A percentile compares a stretch with the other conserved stretches of the same genome.
Evolutionary conservation across 2,329 filamentous ascomycete genomes (phyloP).

Genomic region (Neocatenulostroma microsporum): DNA sequence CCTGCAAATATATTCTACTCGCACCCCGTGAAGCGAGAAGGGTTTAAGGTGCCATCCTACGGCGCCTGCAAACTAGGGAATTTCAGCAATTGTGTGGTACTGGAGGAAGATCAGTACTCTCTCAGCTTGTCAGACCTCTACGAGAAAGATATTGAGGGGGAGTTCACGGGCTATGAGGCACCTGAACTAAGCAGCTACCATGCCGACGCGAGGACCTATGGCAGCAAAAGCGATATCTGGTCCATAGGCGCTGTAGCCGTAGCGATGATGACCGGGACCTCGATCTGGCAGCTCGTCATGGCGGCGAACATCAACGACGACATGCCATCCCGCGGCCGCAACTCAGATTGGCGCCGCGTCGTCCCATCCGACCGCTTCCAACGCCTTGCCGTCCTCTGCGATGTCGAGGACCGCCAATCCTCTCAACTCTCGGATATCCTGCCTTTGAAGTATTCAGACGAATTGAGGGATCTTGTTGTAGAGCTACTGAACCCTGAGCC

Average conservation of each 20-base stretch:
- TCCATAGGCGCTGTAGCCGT: constrained; percentile 2
- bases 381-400: too few species aligned
- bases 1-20: constrained; percentile 6
- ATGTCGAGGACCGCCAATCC: too few species aligned
- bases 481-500: too few species aligned
- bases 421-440: too few species aligned
- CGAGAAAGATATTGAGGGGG: not conserved
- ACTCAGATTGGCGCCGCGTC: not conserved
- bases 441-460: too few species aligned
- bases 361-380: not conserved
- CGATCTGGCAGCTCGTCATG: not conserved
- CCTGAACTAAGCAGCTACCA: constrained; percentile 1
- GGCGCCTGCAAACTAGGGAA: constrained; percentile 6
- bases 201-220: not conserved
- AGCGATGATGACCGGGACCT: constrained; percentile 2
- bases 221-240: constrained; percentile 2
- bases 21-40: not conserved
- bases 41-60: not conserved
- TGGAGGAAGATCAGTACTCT: not conserved
- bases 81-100: constrained; percentile 3
- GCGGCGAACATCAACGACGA: not conserved
- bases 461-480: too few species aligned
- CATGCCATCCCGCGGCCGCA: not conserved
- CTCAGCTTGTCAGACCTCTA: not conserved
- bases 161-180: constrained; percentile 2